phyloP scores from a whole-genome alignment of 176 grass and related monocot species.

The Panicum miliaceum region DNA sequence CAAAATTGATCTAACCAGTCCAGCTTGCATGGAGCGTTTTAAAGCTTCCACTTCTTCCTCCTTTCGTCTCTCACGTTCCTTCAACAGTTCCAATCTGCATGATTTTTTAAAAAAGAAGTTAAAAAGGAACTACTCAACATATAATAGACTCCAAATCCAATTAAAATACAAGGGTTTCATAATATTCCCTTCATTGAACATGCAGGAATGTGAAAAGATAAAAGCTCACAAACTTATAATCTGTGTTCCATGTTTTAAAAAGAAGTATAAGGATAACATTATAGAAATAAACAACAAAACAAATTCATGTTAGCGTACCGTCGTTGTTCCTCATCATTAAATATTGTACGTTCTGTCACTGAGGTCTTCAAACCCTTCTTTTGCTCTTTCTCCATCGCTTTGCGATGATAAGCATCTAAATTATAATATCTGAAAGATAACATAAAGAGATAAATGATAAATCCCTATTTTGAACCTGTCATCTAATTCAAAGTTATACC shows the following conservation, averaged over 20 bases:
- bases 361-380: slow-evolving; percentile 76
- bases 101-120: not conserved
- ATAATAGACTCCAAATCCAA: not conserved
- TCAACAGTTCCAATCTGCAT: slow-evolving; percentile 80
- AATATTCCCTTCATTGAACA: slow-evolving; percentile 9
- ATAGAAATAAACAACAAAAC: not conserved
- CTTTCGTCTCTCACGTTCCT: slow-evolving; percentile 84
- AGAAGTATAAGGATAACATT: slow-evolving; percentile 1
- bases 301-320: slow-evolving; percentile 53
- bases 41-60: slow-evolving; percentile 88
- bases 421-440: slow-evolving; percentile 80
- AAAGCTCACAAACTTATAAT: not conserved
- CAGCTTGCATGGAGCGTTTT: slow-evolving; percentile 93
- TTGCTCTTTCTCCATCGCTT: slow-evolving; percentile 71
- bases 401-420: slow-evolving; percentile 84
- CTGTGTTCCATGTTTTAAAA: not conserved
- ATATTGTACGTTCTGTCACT: slow-evolving; percentile 69
- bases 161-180: not conserved
- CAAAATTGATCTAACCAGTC: slow-evolving; percentile 68
- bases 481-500: slow-evolving; percentile 7
- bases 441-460: slow-evolving; percentile 13
- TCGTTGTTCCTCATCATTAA: slow-evolving; percentile 95
- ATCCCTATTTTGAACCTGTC: slow-evolving; percentile 2
- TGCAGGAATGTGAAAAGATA: not conserved
- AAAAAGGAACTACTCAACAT: not conserved